phyloP scores from a whole-genome alignment of 1,139 yeast species.

The Hyphopichia burtonii region DNA sequence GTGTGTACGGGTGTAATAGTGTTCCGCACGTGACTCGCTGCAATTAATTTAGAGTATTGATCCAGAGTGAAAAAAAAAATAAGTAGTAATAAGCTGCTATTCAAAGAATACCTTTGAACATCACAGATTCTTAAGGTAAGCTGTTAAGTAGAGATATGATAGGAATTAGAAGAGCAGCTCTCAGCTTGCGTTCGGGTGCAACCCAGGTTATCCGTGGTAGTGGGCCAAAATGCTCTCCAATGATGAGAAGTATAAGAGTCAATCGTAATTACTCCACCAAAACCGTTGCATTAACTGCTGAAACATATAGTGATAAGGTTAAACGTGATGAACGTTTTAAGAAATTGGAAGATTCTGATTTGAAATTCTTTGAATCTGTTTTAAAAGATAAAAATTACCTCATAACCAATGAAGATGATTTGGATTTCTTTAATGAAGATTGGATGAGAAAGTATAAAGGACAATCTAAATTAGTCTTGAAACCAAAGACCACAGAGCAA shows the following conservation, averaged over 20 bases:
- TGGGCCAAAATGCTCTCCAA: slow-evolving; percentile 1
- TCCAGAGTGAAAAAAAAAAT: neutral
- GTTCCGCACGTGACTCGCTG: neutral
- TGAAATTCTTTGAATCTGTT: slow-evolving; percentile 60
- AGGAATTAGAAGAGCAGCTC: neutral
- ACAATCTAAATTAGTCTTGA: slow-evolving; percentile 75
- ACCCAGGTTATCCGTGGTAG: slow-evolving; percentile 2
- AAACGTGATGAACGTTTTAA: slow-evolving; percentile 46
- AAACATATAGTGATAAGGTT: slow-evolving; percentile 56
- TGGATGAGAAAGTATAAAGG: slow-evolving; percentile 97
- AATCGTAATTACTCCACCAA: slow-evolving; percentile 28
- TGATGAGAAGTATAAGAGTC: neutral
- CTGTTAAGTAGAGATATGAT: neutral
- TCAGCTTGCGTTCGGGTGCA: neutral
- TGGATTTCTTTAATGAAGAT: slow-evolving; percentile 79
- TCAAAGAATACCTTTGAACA: no score
- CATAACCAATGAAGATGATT: slow-evolving; percentile 58
- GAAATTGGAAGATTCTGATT: slow-evolving; percentile 52
- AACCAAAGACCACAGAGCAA: slow-evolving; percentile 82
- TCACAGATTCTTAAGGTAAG: no score
- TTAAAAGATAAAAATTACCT: slow-evolving; percentile 49
- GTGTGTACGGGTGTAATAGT: no score
- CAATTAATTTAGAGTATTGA: neutral
- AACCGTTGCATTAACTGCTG: slow-evolving; percentile 59
- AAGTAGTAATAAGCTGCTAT: neutral